Evolutionary conservation across 305 asterid species (phyloP), one percentile per base, ranked within the genome.

Genomic region (Fraxinus sp.): DNA sequence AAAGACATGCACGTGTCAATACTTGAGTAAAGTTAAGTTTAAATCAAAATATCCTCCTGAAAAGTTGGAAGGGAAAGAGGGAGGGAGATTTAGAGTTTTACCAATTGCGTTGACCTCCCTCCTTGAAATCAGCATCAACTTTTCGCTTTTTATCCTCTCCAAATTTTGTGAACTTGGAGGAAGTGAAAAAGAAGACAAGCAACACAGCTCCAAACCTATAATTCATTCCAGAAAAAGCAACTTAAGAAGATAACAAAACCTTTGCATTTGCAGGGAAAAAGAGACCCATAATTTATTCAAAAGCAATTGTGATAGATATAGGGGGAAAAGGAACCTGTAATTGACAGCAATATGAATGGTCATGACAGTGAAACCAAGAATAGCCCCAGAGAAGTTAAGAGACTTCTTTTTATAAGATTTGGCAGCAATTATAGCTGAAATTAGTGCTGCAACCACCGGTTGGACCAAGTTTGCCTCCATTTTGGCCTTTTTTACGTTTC

Each of bases 91-190:
- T 68, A 18, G 13, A 57, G 2, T 1, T 33, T 20, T 94, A 96
- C 99, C 99, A 96, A 88, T 94, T 94, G 82, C 98, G 96, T 78
- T 96, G 99, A 78, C 99, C 99, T 57, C 98, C 99, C 87, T 96
- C 97, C 87, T 92, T 92, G 86, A 94, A 96, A 62, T 94, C 97
- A 2, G 97, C 94, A 74, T 96, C 99, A 20, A 94, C 84, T 64
- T 88, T 91, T 72, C 83, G 77, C 92, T 93, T 94, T 85, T 80
- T 87, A 62, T 94, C 96, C 91, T 91, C 97, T 80, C 99, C 99
- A 49, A 87, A 85, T 83, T 88, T 94, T 28, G 99, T 94, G 55
- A 94, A 85, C 91, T 92, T 88, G 5, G 99, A 95, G 52, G 97
- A 95, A 43, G 97, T 89, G 86, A 91, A 86, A 81, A 91, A 95